phyloP scores from a whole-genome alignment of 306 rosid species.

The Pyrus pyrifolia region DNA sequence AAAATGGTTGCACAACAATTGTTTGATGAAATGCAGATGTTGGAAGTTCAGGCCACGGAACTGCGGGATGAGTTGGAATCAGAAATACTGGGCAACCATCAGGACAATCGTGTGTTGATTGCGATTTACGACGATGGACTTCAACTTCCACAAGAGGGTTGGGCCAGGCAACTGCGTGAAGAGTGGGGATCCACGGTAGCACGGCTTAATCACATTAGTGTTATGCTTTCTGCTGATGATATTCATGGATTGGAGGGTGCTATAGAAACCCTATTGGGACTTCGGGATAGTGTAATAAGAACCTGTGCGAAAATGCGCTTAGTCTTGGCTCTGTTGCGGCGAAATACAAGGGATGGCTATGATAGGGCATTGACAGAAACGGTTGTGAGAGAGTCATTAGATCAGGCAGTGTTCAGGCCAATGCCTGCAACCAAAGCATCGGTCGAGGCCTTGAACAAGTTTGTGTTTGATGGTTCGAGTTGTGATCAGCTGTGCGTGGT shows the following conservation, averaged over 20 bases:
- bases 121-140: neutral
- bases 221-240: neutral
- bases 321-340: neutral
- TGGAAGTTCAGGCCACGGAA: neutral
- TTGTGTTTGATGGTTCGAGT: neutral
- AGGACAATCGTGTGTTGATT: neutral
- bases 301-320: neutral
- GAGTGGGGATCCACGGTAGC: neutral
- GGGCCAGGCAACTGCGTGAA: neutral
- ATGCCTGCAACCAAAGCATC: neutral
- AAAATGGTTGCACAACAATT: neutral
- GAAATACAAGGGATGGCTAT: no score
- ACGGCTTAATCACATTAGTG: neutral
- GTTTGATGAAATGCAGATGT: neutral
- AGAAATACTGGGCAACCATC: neutral
- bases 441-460: neutral
- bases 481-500: neutral
- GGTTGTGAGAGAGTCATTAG: neutral
- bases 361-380: neutral
- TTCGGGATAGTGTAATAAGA: neutral
- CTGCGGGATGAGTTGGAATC: neutral
- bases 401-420: neutral
- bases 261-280: neutral
- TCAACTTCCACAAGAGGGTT: neutral
- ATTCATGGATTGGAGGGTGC: neutral